These are phyloP conservation scores for Hygrophila difformis DNA, from an alignment of 257 asterid genomes.

Conservation along the genomic window DNA sequence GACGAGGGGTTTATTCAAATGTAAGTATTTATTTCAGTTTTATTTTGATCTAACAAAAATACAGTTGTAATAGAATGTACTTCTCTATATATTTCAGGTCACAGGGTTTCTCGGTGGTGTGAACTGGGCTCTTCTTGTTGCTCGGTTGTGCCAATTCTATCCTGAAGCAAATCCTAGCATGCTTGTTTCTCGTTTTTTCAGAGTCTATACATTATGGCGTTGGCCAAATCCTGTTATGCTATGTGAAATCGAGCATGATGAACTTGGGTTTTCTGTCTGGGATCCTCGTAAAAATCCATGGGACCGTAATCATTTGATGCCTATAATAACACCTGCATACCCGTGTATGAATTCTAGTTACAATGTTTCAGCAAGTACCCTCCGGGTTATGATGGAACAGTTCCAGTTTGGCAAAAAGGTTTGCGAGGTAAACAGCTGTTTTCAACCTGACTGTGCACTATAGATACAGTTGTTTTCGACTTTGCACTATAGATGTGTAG, in stretches of 20 bases:
- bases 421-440: slow-evolving; percentile 66
- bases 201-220: slow-evolving; percentile 88
- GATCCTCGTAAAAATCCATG: slow-evolving; percentile 87
- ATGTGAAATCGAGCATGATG: slow-evolving; percentile 77
- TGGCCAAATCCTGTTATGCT: slow-evolving; percentile 98
- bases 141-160: slow-evolving; percentile 85
- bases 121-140: slow-evolving; percentile 96
- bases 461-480: background rate
- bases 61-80: background rate
- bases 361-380: slow-evolving; percentile 90
- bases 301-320: slow-evolving; percentile 89
- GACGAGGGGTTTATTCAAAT: slow-evolving; percentile 91
- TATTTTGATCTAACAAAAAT: background rate
- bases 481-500: no score
- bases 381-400: slow-evolving; percentile 86
- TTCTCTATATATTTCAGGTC: slow-evolving; percentile 33
- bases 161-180: slow-evolving; percentile 96
- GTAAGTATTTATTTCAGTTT: slow-evolving; percentile 31
- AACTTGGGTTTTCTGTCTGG: slow-evolving; percentile 86
- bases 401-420: slow-evolving; percentile 62
- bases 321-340: slow-evolving; percentile 96
- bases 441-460: slow-evolving; percentile 4
- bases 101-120: slow-evolving; percentile 99
- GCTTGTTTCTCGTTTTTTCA: slow-evolving; percentile 89
- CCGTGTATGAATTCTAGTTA: slow-evolving; percentile 99